Conservation (phyloP, 768 basidiomycete genomes). For the Rubroboletus satanas region DNA sequence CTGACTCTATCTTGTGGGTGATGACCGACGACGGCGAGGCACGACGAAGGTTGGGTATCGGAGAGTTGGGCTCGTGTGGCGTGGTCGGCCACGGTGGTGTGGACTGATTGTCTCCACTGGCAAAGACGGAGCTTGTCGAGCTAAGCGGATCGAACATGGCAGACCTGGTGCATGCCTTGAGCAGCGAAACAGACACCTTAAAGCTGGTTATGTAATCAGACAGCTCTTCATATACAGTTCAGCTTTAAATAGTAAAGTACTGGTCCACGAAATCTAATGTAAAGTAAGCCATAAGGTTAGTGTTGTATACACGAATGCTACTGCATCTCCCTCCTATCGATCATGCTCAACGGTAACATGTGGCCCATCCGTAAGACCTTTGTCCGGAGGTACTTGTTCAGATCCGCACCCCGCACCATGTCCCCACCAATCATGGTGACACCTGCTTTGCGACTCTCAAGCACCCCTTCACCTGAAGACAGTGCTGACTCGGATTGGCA, state of each 20-base stretch:
- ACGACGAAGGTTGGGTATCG: slow-evolving; percentile 67
- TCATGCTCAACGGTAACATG: slow-evolving; percentile 56
- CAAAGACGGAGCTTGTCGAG: slow-evolving; percentile 52
- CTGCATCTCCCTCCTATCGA: slow-evolving; percentile 5
- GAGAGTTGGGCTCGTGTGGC: slow-evolving; percentile 66
- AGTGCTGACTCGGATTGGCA: slow-evolving; percentile 18
- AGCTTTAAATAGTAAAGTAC: neutral
- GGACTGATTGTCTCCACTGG: slow-evolving; percentile 42
- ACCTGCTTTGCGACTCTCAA: slow-evolving; percentile 45
- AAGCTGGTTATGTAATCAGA: slow-evolving; percentile 16
- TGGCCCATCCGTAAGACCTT: slow-evolving; percentile 99
- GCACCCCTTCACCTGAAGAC: neutral
- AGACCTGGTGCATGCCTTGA: neutral
- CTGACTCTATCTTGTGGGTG: slow-evolving; percentile 47
- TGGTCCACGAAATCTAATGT: neutral
- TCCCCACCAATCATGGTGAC: slow-evolving; percentile 81
- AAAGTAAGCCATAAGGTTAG: neutral
- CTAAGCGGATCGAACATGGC: slow-evolving; percentile 72
- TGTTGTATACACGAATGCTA: neutral
- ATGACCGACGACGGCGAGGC: slow-evolving; percentile 50
- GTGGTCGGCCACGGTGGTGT: slow-evolving; percentile 78
- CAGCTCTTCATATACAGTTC: neutral
- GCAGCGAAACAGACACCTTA: neutral
- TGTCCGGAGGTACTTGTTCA: slow-evolving; percentile 93
- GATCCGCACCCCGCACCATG: slow-evolving; percentile 72